Conservation (phyloP, 768 basidiomycete species). For the Lyophyllum semitale region DNA sequence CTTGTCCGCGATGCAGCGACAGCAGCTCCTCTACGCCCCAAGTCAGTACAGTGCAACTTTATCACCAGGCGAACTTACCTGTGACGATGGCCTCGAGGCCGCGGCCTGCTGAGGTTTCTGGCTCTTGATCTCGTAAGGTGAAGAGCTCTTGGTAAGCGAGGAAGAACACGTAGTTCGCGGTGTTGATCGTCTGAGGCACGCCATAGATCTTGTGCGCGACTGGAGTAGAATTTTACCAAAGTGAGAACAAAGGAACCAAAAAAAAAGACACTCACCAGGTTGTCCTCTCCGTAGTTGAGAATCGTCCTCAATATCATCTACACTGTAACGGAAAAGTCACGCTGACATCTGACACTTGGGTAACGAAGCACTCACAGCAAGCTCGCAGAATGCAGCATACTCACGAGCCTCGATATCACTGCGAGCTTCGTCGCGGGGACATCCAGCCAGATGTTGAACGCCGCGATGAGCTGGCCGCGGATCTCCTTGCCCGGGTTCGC, state of each 20-base stretch:
- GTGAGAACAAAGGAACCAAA: no score
- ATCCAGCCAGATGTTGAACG: conserved; percentile 91
- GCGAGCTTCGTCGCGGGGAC: conserved; percentile 73
- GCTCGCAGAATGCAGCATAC: conserved; percentile 94
- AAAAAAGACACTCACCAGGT: conserved; percentile 53
- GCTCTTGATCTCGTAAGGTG: conserved; percentile 42
- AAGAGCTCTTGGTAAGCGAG: conserved; percentile 87
- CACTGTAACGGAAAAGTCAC: conserved; percentile 42
- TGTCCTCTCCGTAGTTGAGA: conserved; percentile 83
- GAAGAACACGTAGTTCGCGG: conserved; percentile 97
- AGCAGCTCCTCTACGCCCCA: conserved; percentile 58
- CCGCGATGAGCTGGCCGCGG: conserved; percentile 81
- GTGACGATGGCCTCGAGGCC: conserved; percentile 76
- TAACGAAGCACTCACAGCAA: conserved; percentile 63
- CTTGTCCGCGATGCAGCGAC: conserved; percentile 93
- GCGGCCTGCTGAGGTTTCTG: conserved; percentile 25
- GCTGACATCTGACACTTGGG: neutral
- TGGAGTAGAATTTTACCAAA: no score
- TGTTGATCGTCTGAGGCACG: conserved; percentile 94
- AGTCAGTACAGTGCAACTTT: neutral
- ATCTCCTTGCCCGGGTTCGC: conserved; percentile 93
- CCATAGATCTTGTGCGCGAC: conserved; percentile 97
- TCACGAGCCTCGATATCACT: conserved; percentile 80
- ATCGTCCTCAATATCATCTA: conserved; percentile 95
- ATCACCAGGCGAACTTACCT: conserved; percentile 42